Evolutionary conservation across 2,329 filamentous ascomycete species (phyloP).

Genomic region (Cladosporium sphaerospermum): DNA sequence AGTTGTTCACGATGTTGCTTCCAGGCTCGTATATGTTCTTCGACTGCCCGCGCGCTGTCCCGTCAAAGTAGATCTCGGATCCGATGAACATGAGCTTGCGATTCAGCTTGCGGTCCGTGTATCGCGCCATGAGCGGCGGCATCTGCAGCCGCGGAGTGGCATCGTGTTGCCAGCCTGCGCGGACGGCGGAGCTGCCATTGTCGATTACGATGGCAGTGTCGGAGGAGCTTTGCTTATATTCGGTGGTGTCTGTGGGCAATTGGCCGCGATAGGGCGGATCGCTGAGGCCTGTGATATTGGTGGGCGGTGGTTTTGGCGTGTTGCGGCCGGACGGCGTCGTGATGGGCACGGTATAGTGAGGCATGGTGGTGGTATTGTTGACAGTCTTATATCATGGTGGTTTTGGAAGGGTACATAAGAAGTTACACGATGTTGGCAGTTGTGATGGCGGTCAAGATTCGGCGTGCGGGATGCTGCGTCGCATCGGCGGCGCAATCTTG

Average conservation of each 20-base stretch:
- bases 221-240: conserved; percentile 59
- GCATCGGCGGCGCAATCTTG: no score
- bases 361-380: conserved; percentile 22
- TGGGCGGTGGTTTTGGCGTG: conserved; percentile 48
- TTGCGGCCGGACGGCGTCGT: conserved; percentile 26
- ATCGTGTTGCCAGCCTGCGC: conserved; percentile 96
- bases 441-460: no score
- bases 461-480: no score
- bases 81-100: conserved; percentile 91
- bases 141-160: conserved; percentile 69
- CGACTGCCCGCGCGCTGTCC: conserved; percentile 83
- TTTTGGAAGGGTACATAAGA: not conserved
- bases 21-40: conserved; percentile 87
- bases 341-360: conserved; percentile 31
- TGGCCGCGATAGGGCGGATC: conserved; percentile 58
- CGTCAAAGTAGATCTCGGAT: conserved; percentile 88
- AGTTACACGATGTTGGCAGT: no score
- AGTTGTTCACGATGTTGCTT: conserved; percentile 88
- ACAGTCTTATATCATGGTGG: conserved; percentile 11
- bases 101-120: conserved; percentile 86
- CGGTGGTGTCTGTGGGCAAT: conserved; percentile 55
- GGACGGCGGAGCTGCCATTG: conserved; percentile 86
- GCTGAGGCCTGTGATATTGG: conserved; percentile 46
- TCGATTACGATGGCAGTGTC: conserved; percentile 87
- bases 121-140: conserved; percentile 88